phyloP scores from a whole-genome alignment of 1,139 yeast species.

The Blastobotrys capitulatus region DNA sequence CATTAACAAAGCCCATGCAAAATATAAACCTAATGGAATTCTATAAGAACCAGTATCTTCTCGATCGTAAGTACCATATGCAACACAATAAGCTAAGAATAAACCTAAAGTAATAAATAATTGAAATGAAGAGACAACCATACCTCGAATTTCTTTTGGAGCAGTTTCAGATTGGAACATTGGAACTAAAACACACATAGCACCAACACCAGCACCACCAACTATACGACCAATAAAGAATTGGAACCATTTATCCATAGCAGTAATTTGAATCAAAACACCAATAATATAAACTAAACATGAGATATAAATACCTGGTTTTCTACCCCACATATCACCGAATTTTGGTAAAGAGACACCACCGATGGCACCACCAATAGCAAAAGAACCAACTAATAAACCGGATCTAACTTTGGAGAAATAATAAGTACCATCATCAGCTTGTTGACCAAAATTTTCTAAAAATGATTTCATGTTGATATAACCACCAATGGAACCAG shows the following conservation, averaged over 20 bases:
- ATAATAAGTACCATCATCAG: constrained; percentile 21
- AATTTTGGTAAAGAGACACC: constrained; percentile 42
- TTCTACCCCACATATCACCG: constrained; percentile 24
- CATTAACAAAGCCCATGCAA: constrained; percentile 9
- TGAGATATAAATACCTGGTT: neutral
- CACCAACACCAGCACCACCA: neutral
- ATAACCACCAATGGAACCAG: constrained; percentile 62
- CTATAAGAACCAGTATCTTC: neutral
- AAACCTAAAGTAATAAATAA: neutral
- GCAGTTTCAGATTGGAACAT: constrained; percentile 5
- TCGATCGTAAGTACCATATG: neutral
- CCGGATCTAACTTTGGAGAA: constrained; percentile 44
- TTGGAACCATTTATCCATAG: constrained; percentile 41
- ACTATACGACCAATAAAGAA: neutral
- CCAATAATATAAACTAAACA: neutral
- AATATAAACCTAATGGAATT: neutral
- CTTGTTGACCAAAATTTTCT: constrained; percentile 43
- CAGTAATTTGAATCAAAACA: constrained; percentile 1
- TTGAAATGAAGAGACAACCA: constrained; percentile 2
- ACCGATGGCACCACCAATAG: constrained; percentile 53
- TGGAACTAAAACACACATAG: neutral
- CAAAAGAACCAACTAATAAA: constrained; percentile 47
- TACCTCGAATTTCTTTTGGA: constrained; percentile 1
- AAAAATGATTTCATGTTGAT: constrained; percentile 63
- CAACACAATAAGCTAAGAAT: neutral